A percentile compares a stretch with the other conserved stretches of the same genome.
Evolutionary conservation across 73 alveolate species (phyloP).

Genomic region (Breviolum minutum): DNA sequence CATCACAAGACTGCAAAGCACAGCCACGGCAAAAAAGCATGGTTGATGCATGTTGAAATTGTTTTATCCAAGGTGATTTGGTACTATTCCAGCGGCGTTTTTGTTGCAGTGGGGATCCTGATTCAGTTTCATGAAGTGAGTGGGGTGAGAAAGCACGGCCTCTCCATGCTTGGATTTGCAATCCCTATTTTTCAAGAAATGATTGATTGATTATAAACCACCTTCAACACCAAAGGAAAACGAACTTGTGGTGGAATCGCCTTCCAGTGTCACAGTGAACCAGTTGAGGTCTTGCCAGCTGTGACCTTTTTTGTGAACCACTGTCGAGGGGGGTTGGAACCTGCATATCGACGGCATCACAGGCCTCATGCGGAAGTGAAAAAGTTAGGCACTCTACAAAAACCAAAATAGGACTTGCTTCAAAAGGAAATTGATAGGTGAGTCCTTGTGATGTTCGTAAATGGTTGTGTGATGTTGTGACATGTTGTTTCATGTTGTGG

Average conservation of each 20-base stretch:
- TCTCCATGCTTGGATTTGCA: no score
- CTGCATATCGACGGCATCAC: slow-evolving; percentile 84
- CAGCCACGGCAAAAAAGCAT: not conserved
- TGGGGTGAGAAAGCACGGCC: no score
- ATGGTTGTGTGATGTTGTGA: no score
- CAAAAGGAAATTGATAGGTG: no score
- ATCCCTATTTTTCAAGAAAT: not conserved
- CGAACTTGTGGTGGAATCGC: no score
- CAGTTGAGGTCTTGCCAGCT: slow-evolving; percentile 67
- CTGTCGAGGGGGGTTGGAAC: slow-evolving; percentile 75
- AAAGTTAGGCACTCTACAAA: no score
- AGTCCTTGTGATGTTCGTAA: no score
- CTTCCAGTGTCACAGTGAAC: not conserved
- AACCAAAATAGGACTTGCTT: no score
- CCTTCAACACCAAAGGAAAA: no score
- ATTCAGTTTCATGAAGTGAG: no score
- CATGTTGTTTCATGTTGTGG: no score
- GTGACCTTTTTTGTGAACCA: slow-evolving; percentile 66
- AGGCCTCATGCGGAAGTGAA: not conserved
- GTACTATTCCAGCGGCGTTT: slow-evolving; percentile 68
- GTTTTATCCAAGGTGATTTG: slow-evolving; percentile 29
- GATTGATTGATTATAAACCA: not conserved
- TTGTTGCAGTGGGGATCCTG: slow-evolving; percentile 28
- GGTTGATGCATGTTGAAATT: not conserved
- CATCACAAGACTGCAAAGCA: no score